Percentiles rank a stretch among this genome's conserved stretches.
phyloP scores from a whole-genome alignment of 1,139 yeast genomes.

The Yamadazyma taylorii region DNA sequence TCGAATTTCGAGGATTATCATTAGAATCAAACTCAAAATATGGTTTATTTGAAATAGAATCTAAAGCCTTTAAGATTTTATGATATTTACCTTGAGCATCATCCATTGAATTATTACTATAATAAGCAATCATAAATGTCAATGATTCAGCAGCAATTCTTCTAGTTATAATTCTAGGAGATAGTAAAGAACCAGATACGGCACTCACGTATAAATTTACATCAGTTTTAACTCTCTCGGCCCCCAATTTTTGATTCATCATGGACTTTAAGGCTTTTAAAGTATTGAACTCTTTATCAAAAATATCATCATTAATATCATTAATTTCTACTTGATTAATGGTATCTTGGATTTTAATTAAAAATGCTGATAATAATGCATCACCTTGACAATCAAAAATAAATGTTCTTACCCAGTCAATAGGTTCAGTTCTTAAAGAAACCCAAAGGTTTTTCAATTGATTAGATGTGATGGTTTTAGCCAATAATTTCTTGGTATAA shows the following conservation, averaged over 20 bases:
- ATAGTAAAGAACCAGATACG: constrained; percentile 45
- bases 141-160: constrained; percentile 78
- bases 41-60: constrained; percentile 57
- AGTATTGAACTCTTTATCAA: constrained; percentile 49
- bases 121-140: constrained; percentile 49
- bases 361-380: constrained; percentile 59
- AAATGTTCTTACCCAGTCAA: constrained; percentile 85
- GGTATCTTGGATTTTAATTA: constrained; percentile 41
- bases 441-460: constrained; percentile 88
- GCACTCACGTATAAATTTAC: constrained; percentile 43
- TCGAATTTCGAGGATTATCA: constrained; percentile 7
- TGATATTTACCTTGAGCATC: constrained; percentile 51
- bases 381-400: constrained; percentile 83
- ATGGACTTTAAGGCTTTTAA: constrained; percentile 48
- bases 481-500: constrained; percentile 74
- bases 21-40: constrained; percentile 48
- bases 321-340: constrained; percentile 32
- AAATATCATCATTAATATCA: constrained; percentile 44
- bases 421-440: constrained; percentile 86
- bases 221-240: constrained; percentile 43
- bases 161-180: constrained; percentile 71
- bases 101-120: constrained; percentile 28
- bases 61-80: constrained; percentile 64
- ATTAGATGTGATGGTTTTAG: constrained; percentile 64
- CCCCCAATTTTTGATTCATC: constrained; percentile 49